These are phyloP conservation scores for Pontederia paniculata DNA, from an alignment of 176 grass and related monocot genomes.

Conservation along the genomic window DNA sequence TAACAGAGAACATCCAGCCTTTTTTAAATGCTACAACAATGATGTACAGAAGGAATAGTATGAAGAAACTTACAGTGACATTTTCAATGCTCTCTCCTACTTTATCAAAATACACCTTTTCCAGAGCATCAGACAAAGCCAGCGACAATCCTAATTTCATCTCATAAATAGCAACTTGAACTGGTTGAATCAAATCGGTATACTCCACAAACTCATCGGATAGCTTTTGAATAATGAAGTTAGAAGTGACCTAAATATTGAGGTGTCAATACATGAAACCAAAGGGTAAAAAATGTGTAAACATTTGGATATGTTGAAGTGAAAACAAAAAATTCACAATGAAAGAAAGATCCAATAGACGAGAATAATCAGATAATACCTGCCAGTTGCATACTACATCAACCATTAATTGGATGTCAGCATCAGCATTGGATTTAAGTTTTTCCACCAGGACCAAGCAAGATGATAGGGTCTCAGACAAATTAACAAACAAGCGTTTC, in stretches of 20 bases:
- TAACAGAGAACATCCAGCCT: no score
- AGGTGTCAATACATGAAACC: background rate
- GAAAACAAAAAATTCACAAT: background rate
- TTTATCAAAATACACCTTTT: slow-evolving; percentile 64
- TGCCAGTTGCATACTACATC: slow-evolving; percentile 75
- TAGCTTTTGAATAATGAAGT: slow-evolving; percentile 55
- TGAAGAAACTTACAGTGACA: slow-evolving; percentile 46
- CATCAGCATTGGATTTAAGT: slow-evolving; percentile 26
- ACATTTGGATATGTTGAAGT: background rate
- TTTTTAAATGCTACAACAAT: no score
- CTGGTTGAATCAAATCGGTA: slow-evolving; percentile 77
- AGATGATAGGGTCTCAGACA: slow-evolving; percentile 36
- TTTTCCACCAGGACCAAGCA: slow-evolving; percentile 34
- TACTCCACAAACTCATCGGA: slow-evolving; percentile 77
- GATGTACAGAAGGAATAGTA: no score
- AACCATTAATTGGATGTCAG: slow-evolving; percentile 35
- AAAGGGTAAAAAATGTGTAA: background rate
- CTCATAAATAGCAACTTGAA: slow-evolving; percentile 93
- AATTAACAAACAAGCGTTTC: slow-evolving; percentile 54
- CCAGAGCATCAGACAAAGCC: slow-evolving; percentile 52
- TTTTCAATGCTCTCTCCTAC: slow-evolving; percentile 44
- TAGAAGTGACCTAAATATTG: slow-evolving; percentile 46
- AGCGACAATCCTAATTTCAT: slow-evolving; percentile 88
- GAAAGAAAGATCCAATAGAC: slow-evolving; percentile 9
- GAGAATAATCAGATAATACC: slow-evolving; percentile 26